Conservation (phyloP, 1,139 yeast species). For the Yamadazyma diospyri region DNA sequence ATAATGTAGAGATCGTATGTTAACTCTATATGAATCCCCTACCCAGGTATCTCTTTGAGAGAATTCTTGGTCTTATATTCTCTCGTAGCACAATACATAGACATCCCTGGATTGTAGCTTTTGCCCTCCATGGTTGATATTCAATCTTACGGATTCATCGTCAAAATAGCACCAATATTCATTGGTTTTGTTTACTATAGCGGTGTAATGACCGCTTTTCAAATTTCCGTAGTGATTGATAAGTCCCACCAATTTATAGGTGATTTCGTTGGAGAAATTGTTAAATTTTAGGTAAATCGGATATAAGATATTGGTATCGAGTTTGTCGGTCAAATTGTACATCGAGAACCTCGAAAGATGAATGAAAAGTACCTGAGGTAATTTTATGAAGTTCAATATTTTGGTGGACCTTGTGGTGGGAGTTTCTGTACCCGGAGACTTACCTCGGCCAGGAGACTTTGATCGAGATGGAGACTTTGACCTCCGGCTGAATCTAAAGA, state of each 20-base stretch:
- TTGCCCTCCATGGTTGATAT: constrained; percentile 44
- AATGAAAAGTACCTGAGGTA: constrained; percentile 62
- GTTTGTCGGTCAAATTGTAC: constrained; percentile 54
- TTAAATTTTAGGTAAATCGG: constrained; percentile 48
- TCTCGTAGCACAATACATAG: constrained; percentile 69
- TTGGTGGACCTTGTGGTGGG: constrained; percentile 40
- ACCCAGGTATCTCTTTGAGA: constrained; percentile 4
- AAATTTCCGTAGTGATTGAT: constrained; percentile 71
- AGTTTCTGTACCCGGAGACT: constrained; percentile 5
- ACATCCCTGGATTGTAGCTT: constrained; percentile 56
- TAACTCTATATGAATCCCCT: neutral
- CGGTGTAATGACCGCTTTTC: constrained; percentile 72
- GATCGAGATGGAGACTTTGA: constrained; percentile 32
- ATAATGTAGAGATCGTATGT: constrained; percentile 1
- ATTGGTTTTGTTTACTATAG: constrained; percentile 53
- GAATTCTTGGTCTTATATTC: constrained; percentile 18
- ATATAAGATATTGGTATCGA: constrained; percentile 50
- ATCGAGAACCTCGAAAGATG: constrained; percentile 61
- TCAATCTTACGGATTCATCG: constrained; percentile 57
- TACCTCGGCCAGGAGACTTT: constrained; percentile 16
- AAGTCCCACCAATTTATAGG: constrained; percentile 56
- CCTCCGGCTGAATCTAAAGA: constrained; percentile 33
- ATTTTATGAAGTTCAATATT: constrained; percentile 54
- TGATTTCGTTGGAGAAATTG: constrained; percentile 32
- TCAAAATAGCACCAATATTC: constrained; percentile 68